Conservation (phyloP, 495 filamentous ascomycete species). For the Tricharina praecox region DNA sequence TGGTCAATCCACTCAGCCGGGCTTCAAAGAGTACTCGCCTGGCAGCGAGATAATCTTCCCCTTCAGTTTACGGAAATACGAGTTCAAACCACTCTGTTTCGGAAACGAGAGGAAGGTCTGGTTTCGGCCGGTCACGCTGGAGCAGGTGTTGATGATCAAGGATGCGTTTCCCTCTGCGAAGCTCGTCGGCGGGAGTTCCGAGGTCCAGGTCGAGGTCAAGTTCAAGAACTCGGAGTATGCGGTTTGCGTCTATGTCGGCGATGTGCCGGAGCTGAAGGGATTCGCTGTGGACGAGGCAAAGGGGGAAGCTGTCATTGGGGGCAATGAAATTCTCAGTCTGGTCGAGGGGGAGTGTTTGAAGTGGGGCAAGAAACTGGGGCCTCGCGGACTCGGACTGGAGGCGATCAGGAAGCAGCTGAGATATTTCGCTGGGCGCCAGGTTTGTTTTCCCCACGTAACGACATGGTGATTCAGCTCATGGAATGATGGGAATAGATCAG, state of each 20-base stretch:
- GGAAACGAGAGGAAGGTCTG: constrained; percentile 29
- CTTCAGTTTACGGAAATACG: constrained; percentile 24
- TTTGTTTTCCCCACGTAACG: constrained; percentile 4
- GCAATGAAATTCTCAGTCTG: constrained; percentile 28
- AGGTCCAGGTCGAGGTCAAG: constrained; percentile 30
- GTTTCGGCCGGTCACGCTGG: constrained; percentile 29
- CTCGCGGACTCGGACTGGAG: constrained; percentile 26
- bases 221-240: constrained; percentile 28
- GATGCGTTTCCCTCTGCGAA: constrained; percentile 29
- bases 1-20: constrained; percentile 24
- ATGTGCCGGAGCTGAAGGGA: constrained; percentile 29
- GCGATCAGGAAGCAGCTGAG: constrained; percentile 29
- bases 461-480: neutral
- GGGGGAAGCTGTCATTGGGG: constrained; percentile 25
- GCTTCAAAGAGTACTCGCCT: constrained; percentile 28
- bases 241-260: constrained; percentile 29
- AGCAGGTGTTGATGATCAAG: constrained; percentile 30
- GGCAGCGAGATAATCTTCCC: constrained; percentile 30
- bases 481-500: constrained; percentile 22
- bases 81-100: constrained; percentile 26
- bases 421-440: constrained; percentile 30
- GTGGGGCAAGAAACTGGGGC: constrained; percentile 27
- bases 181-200: constrained; percentile 29
- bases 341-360: constrained; percentile 28
- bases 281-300: constrained; percentile 19